phyloP scores from a whole-genome alignment of 306 rosid genomes.

The Trifolium pratense region DNA sequence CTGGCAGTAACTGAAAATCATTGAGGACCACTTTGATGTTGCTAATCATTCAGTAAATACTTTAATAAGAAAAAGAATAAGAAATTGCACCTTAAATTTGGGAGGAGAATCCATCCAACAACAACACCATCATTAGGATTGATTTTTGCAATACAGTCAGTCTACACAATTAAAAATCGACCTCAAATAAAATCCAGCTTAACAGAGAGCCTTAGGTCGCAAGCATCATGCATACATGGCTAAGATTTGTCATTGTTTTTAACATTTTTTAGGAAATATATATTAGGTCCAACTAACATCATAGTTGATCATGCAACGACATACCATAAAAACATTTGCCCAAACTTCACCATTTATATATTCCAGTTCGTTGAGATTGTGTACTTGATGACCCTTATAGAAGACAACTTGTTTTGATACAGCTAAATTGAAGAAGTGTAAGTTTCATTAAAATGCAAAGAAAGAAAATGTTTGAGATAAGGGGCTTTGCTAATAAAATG shows the following conservation, averaged over 20 bases:
- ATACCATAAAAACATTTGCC: constrained; percentile 82
- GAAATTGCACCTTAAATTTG: constrained; percentile 61
- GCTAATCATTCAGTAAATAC: constrained; percentile 4
- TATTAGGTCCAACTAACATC: constrained; percentile 18
- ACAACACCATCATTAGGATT: constrained; percentile 67
- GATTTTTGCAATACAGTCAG: constrained; percentile 89
- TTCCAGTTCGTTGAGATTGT: constrained; percentile 89
- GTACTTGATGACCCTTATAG: constrained; percentile 72
- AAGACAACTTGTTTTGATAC: constrained; percentile 57
- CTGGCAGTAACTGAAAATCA: constrained; percentile 20
- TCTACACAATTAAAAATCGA: constrained; percentile 53
- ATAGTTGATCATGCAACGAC: constrained; percentile 29
- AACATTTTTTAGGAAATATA: constrained; percentile 22
- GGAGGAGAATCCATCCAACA: constrained; percentile 91
- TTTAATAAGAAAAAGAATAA: constrained; percentile 13
- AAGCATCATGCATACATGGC: background rate
- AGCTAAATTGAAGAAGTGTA: constrained; percentile 51
- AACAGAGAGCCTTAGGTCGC: constrained; percentile 19
- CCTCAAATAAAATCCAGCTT: constrained; percentile 25
- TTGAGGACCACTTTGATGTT: constrained; percentile 23
- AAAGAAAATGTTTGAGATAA: constrained; percentile 1
- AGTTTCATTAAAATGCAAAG: constrained; percentile 29
- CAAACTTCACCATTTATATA: constrained; percentile 84
- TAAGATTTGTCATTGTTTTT: constrained; percentile 7
- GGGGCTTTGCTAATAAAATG: background rate